Evolutionary conservation across 768 basidiomycete species (phyloP), one percentile per base, ranked within the genome.

Genomic region (Krasilnikovozyma curviuscula): DNA sequence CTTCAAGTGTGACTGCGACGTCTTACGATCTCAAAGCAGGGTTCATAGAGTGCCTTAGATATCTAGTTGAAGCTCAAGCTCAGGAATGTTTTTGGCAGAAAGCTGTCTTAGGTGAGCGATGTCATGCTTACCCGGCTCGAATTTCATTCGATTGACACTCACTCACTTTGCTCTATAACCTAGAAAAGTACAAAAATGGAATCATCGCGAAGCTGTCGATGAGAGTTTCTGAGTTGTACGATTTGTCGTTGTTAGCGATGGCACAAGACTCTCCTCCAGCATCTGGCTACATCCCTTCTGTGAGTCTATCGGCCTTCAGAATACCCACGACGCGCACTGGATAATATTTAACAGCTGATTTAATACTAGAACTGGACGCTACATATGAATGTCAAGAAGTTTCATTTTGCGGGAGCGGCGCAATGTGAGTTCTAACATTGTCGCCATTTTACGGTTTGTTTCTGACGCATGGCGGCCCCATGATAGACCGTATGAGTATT

Each of bases 11-110:
- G 1, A 48, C 45, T 28, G 59, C 59, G 23, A 58, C 61, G 3
- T 63, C 61, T 8, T 63, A 65, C 14, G 91, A 95, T 61, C 70
- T 93, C 24, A 72, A 78, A 0, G 64, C 67, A 23, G 59, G 73
- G 0, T 78, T 80, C 55, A 57, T 83, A 21, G 69, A 68, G 40
- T 70, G 75, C 24, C 59, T 93, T 35, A 76, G 83, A 59, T 73
- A 65, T 54, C 71, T 95, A 47, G 79, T 85, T 75, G 71, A 89
- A 5, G 86, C 86, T 0, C 85, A 95, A 63, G 89, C 88, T 1
- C 91, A 97, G 56, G 93, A 98, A 66, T 91, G 84, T 60, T 84
- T 78, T 34, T 97, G 89, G 89, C 88, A 91, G 61, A 74, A 80
- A 55, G 88, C 88, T 14, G 78, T 80, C 59, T 65, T 83, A 50